Evolutionary conservation across 495 filamentous ascomycete genomes (phyloP), one percentile per base, ranked within the genome.

Genomic region (Wilcoxina mikolae): DNA sequence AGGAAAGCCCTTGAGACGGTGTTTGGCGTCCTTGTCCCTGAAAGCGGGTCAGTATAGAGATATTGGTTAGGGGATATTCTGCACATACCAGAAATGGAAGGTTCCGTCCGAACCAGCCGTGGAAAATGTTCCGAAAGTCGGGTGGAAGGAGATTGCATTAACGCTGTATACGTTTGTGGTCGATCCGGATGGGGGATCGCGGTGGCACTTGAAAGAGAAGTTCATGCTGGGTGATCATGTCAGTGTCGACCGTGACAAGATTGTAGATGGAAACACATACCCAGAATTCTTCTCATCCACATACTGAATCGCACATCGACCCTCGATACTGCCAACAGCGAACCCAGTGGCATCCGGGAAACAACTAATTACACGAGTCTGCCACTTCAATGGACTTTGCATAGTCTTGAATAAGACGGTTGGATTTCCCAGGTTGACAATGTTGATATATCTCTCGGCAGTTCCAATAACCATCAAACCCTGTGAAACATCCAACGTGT

Each of bases 141-240:
- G 89, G 66, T 93, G 85, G 75, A 90, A 95, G 29, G 78, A 82
- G 63, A 95, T 90, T 54, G 82, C 77, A 68, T 95, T 94, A 60
- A 95, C 85, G 11, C 83, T 58, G 73, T 80, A 94, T 62, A 95
- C 87, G 62, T 93, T 87, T 51, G 78, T 79, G 59, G 81, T 69
- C 57, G 81, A 76, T 58, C 72, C 75, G n/a, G 78, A 64, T 0
- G 81, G 77, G 10, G 78, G 74, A 60, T 88, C 81, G 22, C 89
- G 85, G 65, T 95, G 89, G 67, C 89, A 95, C 69, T 90, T 93
- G 75, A 94, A 95, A 24, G 81, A 84, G 72, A 95, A 90, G 67
- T 91, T 91, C 51, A 78, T 79, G 60, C 77, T 81, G 51, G 48
- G 20, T 23, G 9, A 31, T 35, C n/a, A 17, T 46, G 22, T 24